phyloP scores from a whole-genome alignment of 169 alveolate genomes.

The Plasmodium yoelii region DNA sequence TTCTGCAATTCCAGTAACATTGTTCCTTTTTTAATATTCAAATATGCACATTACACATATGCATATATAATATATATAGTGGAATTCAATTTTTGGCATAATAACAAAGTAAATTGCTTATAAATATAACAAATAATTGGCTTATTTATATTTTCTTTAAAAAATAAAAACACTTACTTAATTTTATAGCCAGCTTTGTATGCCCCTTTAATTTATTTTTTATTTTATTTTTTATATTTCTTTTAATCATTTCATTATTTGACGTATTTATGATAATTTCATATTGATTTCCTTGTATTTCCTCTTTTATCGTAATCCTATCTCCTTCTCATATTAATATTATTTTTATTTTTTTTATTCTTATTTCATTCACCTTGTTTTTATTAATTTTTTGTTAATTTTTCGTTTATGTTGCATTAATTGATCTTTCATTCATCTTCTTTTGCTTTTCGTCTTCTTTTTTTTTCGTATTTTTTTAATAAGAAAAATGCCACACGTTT shows the following conservation, averaged over 20 bases:
- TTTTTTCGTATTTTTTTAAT: slow-evolving; percentile 14
- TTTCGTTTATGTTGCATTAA: background rate
- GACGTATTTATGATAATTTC: no score
- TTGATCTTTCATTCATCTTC: slow-evolving; percentile 3
- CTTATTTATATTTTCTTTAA: no score
- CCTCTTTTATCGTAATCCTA: no score
- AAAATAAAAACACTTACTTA: background rate
- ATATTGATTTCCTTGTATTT: no score
- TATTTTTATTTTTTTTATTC: background rate
- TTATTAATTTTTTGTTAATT: slow-evolving; percentile 3
- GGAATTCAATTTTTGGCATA: slow-evolving; percentile 8
- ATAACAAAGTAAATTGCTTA: slow-evolving; percentile 7
- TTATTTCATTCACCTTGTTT: background rate
- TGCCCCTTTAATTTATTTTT: background rate
- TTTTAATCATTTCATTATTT: slow-evolving; percentile 11
- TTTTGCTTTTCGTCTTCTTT: background rate
- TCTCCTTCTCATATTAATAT: background rate
- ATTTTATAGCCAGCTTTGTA: slow-evolving; percentile 6
- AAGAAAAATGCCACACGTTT: slow-evolving; percentile 88
- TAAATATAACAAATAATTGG: background rate
- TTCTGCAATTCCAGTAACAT: background rate
- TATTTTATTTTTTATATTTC: background rate
- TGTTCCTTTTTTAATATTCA: background rate
- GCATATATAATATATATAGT: background rate
- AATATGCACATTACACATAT: no score